Conservation (phyloP, 306 rosid genomes). For the Abrus precatorius region DNA sequence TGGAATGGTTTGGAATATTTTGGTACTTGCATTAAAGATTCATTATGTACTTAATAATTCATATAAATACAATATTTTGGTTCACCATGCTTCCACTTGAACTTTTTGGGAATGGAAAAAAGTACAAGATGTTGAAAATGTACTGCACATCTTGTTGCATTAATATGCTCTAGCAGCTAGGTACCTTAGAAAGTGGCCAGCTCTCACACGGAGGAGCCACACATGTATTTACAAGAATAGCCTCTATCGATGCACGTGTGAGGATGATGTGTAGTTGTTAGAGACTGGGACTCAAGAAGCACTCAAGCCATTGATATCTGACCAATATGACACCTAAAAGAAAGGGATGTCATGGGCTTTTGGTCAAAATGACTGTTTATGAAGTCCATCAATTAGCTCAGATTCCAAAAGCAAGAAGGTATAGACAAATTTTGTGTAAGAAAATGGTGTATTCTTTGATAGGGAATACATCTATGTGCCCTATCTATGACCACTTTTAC, state of each 20-base stretch:
- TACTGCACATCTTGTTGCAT: constrained; percentile 40
- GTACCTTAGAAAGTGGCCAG: constrained; percentile 40
- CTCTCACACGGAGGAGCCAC: constrained; percentile 41
- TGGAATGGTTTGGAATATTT: constrained; percentile 55
- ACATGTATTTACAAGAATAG: constrained; percentile 36
- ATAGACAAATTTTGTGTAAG: constrained; percentile 61
- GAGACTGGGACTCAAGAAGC: not conserved
- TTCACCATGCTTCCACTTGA: constrained; percentile 44
- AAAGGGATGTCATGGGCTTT: constrained; percentile 21
- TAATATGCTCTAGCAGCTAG: constrained; percentile 36
- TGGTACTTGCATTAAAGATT: constrained; percentile 58
- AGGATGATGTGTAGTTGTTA: constrained; percentile 43
- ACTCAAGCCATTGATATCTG: constrained; percentile 30
- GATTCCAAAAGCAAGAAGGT: constrained; percentile 64
- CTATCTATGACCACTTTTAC: constrained; percentile 40
- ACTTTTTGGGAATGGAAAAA: constrained; percentile 59
- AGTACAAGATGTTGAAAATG: constrained; percentile 52
- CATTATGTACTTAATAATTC: constrained; percentile 52
- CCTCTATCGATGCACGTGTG: constrained; percentile 52
- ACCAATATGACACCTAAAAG: constrained; percentile 39
- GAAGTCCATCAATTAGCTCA: constrained; percentile 42
- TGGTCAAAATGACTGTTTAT: constrained; percentile 53
- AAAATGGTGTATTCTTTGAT: constrained; percentile 41
- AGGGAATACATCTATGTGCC: constrained; percentile 31
- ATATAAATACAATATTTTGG: constrained; percentile 50